phyloP scores from a whole-genome alignment of 202 grass and related monocot genomes.

The Alloteropsis angusta region DNA sequence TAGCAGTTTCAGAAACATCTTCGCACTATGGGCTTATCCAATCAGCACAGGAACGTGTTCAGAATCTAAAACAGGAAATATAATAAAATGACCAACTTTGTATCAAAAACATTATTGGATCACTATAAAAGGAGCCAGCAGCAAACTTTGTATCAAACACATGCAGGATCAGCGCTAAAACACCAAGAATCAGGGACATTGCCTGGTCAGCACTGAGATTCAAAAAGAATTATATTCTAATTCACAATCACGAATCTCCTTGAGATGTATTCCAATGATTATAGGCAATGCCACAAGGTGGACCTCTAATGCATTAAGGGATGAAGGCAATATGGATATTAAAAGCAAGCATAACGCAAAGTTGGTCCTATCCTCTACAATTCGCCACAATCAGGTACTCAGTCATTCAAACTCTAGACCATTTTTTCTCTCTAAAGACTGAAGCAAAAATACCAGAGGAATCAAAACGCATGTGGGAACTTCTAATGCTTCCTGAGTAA shows the following conservation, averaged over 20 bases:
- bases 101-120: background rate
- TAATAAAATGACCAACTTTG: background rate
- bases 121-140: background rate
- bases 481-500: background rate
- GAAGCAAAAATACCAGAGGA: background rate
- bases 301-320: background rate
- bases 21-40: background rate
- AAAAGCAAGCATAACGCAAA: background rate
- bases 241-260: too few relatives aligned
- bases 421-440: background rate
- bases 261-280: background rate
- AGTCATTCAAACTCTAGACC: background rate
- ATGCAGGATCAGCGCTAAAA: background rate
- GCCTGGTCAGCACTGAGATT: background rate
- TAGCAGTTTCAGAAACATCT: background rate
- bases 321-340: background rate
- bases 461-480: background rate
- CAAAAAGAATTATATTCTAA: background rate
- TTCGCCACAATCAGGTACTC: background rate
- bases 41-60: background rate
- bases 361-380: background rate
- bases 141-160: background rate
- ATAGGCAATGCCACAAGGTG: background rate
- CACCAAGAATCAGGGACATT: background rate
- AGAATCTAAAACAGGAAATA: background rate